Base-by-base conservation (phyloP, 768 basidiomycete genomes). In the Calocybe gangraenosa region DNA sequence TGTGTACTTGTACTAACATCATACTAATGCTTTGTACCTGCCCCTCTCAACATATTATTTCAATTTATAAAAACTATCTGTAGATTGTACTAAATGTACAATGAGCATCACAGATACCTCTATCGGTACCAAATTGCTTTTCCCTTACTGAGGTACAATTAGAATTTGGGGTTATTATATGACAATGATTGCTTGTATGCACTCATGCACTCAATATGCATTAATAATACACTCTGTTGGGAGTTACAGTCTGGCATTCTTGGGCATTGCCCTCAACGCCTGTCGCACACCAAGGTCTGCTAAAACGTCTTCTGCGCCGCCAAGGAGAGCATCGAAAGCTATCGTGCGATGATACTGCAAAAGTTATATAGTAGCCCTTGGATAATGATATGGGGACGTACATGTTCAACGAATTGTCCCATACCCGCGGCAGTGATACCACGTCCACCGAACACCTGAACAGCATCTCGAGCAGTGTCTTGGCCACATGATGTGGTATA, bases 341-440 rank as follows among this genome's bases (percentile, higher is more conserved):
- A 84, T 73, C 3, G 78, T 78, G 37, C 82, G 79, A 53, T 85
- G 77, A 59, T 82, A 83, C 79, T 82, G 31, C 8, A 38, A 9
- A 10, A 31, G 15, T 44, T 13, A 50, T 39, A 32, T 18, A 10
- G 17, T 9, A 23, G 20, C 23, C 6, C 6, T 2, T 18, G 50
- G 35, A 11, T 9, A 37, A 28, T 25, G 39, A 54, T 37, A 2
- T 5, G 74, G n/a, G n/a, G n/a, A n/a, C 75, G 50, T 50, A 81
- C 79, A 57, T 87, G 84, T 63, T 92, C 88, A 39, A 88, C 78
- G 55, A 74, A 75, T 44, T 69, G 70, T 31, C 89, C 89, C 86
- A 91, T 89, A 14, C 90, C 89, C 1, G 80, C 81, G 60, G 78
- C 77, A 2, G 92, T 93, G 40, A 94, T 79, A 19, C 87, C 91